Conservation (phyloP, 352 stramenopile genomes). For the Globisporangium parvum region DNA sequence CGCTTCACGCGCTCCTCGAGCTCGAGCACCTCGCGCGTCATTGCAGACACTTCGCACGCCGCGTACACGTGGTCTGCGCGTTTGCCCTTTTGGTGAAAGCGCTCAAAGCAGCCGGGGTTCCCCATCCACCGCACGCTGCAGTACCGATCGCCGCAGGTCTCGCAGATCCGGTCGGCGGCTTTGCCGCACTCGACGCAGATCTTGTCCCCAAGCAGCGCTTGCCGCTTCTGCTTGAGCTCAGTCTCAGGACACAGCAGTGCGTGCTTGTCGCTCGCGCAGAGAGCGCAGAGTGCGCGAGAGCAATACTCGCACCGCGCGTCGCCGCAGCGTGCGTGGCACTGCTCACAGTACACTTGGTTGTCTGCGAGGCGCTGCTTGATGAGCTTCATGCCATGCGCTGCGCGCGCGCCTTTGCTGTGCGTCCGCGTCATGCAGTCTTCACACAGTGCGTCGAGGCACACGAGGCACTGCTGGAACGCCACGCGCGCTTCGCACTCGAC, state of each 20-base stretch:
- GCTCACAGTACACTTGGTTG: conserved; percentile 49
- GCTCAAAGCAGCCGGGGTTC: conserved; percentile 78
- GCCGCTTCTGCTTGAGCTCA: conserved; percentile 40
- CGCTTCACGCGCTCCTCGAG: conserved; percentile 50
- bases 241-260: conserved; percentile 56
- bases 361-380: conserved; percentile 30
- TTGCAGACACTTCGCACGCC: conserved; percentile 20
- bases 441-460: conserved; percentile 65
- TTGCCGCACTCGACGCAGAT: conserved; percentile 76
- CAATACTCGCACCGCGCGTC: conserved; percentile 58
- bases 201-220: conserved; percentile 44
- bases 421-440: conserved; percentile 55
- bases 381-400: conserved; percentile 34
- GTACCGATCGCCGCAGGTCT: conserved; percentile 64
- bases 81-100: conserved; percentile 69
- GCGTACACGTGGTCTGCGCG: conserved; percentile 49
- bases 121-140: conserved; percentile 84
- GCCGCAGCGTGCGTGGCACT: conserved; percentile 44
- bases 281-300: conserved; percentile 38
- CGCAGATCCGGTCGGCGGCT: conserved; percentile 57
- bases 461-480: conserved; percentile 54
- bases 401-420: conserved; percentile 39
- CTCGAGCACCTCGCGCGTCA: conserved; percentile 38
- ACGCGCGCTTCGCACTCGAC: conserved; percentile 70
- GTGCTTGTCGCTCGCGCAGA: conserved; percentile 48